phyloP scores from a whole-genome alignment of 805 yeast species.

The Huiozyma naganishii region DNA sequence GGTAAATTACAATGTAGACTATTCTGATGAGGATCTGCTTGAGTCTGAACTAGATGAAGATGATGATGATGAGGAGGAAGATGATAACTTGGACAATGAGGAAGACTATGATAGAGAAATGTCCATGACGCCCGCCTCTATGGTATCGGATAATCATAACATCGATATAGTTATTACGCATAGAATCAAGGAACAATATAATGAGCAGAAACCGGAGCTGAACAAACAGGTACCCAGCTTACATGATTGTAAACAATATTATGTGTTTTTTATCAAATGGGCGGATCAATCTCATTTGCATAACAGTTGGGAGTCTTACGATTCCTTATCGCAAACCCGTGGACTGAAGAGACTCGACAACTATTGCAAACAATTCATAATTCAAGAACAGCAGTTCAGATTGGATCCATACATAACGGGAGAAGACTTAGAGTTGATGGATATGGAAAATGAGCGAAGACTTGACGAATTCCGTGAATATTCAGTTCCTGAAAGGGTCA shows the following conservation, averaged over 20 bases:
- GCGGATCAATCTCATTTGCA: slow-evolving; percentile 78
- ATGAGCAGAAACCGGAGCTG: slow-evolving; percentile 14
- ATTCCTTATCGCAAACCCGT: slow-evolving; percentile 37
- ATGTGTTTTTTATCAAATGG: slow-evolving; percentile 73
- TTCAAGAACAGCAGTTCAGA: slow-evolving; percentile 65
- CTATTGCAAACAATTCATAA: slow-evolving; percentile 68
- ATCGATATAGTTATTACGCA: slow-evolving; percentile 23
- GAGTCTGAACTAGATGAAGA: slow-evolving; percentile 24
- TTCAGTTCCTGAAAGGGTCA: slow-evolving; percentile 80
- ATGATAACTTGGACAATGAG: slow-evolving; percentile 16
- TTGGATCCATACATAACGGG: slow-evolving; percentile 72
- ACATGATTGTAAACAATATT: slow-evolving; percentile 47
- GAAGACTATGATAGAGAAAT: slow-evolving; percentile 12
- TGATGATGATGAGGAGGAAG: slow-evolving; percentile 23
- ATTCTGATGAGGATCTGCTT: slow-evolving; percentile 38
- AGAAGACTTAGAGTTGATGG: slow-evolving; percentile 91
- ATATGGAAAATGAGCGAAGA: slow-evolving; percentile 75
- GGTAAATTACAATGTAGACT: slow-evolving; percentile 72
- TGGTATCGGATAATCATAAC: slow-evolving; percentile 27
- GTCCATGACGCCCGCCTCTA: slow-evolving; percentile 21
- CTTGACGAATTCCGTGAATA: slow-evolving; percentile 76
- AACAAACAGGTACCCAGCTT: slow-evolving; percentile 30
- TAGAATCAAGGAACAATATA: slow-evolving; percentile 10
- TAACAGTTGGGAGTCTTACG: slow-evolving; percentile 84
- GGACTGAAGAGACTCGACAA: slow-evolving; percentile 86